Percentiles rank a stretch among this genome's conserved stretches.
phyloP scores from a whole-genome alignment of 2,329 filamentous ascomycete genomes.

The Alternaria arbusti region DNA sequence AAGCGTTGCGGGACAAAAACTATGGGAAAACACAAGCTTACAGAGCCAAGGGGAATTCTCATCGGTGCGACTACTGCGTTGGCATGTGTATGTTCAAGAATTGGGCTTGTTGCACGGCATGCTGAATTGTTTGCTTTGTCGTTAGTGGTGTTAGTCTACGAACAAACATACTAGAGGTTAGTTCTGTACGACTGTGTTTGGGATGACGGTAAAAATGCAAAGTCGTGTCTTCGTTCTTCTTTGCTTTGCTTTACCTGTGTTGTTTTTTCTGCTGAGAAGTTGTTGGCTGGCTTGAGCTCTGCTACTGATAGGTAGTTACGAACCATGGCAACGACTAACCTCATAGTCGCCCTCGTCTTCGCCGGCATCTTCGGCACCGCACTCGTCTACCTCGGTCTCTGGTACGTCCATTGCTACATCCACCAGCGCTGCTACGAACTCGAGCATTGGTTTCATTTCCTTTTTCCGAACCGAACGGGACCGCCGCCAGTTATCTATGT shows the following conservation, averaged over 20 bases:
- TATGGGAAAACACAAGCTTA: neutral
- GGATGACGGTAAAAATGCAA: neutral
- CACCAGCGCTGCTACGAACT: conserved; percentile 22
- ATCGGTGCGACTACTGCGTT: neutral
- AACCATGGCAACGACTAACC: conserved; percentile 19
- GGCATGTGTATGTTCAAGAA: neutral
- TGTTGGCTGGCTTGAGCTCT: no score
- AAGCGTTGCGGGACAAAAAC: neutral
- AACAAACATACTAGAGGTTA: neutral
- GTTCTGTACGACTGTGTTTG: neutral
- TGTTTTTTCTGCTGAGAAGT: neutral
- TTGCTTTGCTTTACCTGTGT: no score
- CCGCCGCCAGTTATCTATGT: neutral
- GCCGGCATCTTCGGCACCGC: conserved; percentile 28
- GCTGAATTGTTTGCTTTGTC: neutral
- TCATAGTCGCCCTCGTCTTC: conserved; percentile 26
- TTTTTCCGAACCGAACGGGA: neutral
- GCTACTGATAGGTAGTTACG: no score
- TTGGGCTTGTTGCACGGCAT: neutral
- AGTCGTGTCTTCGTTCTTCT: neutral
- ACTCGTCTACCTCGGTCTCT: conserved; percentile 26
- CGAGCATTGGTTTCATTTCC: conserved; percentile 21
- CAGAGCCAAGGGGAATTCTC: neutral
- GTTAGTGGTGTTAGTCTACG: neutral
- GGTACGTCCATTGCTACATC: conserved; percentile 25